A percentile compares a stretch with the other conserved stretches of the same genome.
Conservation (phyloP, 1,284 basidiomycete species). For the Meripilus lineatus region DNA sequence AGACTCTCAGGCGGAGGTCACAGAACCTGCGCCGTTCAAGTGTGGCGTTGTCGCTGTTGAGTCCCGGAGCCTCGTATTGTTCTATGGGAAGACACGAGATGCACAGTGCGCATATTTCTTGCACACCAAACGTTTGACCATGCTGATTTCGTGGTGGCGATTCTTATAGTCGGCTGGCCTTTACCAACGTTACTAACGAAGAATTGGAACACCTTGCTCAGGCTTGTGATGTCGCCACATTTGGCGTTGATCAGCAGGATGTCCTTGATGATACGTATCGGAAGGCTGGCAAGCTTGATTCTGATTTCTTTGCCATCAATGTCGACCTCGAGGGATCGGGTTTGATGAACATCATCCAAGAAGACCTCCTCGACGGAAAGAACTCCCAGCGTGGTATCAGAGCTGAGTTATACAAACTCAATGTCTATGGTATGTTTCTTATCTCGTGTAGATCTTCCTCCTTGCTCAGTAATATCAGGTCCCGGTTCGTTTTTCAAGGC, state of each 20-base stretch:
- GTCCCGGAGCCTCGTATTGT: no score
- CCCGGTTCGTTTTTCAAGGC: constrained; percentile 34
- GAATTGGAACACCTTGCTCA: not conserved
- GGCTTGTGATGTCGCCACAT: constrained; percentile 17
- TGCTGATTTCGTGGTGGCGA: no score
- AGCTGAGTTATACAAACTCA: constrained; percentile 30
- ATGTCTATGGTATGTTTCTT: constrained; percentile 27
- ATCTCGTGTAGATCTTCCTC: not conserved
- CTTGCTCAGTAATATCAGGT: not conserved
- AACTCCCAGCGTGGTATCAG: constrained; percentile 12
- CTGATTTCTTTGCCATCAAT: constrained; percentile 17
- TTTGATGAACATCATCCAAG: constrained; percentile 17
- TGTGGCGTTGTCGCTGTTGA: no score
- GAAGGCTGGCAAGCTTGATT: constrained; percentile 23
- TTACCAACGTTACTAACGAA: not conserved
- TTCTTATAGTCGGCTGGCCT: not conserved
- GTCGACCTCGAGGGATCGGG: constrained; percentile 22
- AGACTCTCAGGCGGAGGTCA: no score
- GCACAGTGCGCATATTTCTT: no score
- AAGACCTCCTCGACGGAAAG: constrained; percentile 17
- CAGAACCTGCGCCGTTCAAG: no score
- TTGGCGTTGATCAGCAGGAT: constrained; percentile 16
- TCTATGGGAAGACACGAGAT: no score
- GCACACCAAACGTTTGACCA: no score
- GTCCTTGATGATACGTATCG: constrained; percentile 22